Percentiles rank a stretch among this genome's conserved stretches.
These are phyloP conservation scores for Begonia masoniana DNA, from an alignment of 306 rosid species.

Conservation along the genomic window DNA sequence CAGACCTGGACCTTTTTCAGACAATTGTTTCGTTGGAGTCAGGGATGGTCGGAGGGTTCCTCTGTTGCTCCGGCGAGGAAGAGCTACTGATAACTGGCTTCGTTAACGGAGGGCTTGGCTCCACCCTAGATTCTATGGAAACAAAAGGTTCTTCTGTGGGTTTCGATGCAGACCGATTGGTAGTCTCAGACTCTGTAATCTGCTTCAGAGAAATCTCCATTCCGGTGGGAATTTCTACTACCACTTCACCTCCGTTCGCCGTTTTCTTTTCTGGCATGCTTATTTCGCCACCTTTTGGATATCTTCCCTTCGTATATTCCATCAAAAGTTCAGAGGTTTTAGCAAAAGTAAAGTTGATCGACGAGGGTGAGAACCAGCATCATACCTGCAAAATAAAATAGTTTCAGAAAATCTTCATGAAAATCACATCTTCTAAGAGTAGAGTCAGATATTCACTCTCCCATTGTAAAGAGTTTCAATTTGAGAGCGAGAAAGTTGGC, in stretches of 20 bases:
- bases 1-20: slow-evolving; percentile 43
- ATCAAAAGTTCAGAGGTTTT: no score
- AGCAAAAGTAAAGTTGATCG: no score
- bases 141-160: slow-evolving; percentile 3
- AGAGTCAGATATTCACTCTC: neutral
- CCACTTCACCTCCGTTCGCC: slow-evolving; percentile 27
- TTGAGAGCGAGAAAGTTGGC: no score
- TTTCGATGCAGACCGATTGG: slow-evolving; percentile 17
- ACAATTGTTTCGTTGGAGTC: slow-evolving; percentile 19
- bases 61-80: slow-evolving; percentile 6
- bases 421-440: neutral
- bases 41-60: slow-evolving; percentile 37
- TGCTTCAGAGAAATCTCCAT: slow-evolving; percentile 12
- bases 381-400: neutral
- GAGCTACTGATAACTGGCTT: slow-evolving; percentile 39
- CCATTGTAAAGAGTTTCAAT: no score
- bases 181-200: slow-evolving; percentile 13
- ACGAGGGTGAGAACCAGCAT: neutral
- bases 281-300: slow-evolving; percentile 20
- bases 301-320: no score
- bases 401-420: no score
- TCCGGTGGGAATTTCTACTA: slow-evolving; percentile 23
- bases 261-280: slow-evolving; percentile 49
- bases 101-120: slow-evolving; percentile 9
- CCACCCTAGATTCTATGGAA: slow-evolving; percentile 13